These are phyloP conservation scores for Lomentospora prolificans DNA, from an alignment of 2,329 filamentous ascomycete species.

Conservation along the genomic window DNA sequence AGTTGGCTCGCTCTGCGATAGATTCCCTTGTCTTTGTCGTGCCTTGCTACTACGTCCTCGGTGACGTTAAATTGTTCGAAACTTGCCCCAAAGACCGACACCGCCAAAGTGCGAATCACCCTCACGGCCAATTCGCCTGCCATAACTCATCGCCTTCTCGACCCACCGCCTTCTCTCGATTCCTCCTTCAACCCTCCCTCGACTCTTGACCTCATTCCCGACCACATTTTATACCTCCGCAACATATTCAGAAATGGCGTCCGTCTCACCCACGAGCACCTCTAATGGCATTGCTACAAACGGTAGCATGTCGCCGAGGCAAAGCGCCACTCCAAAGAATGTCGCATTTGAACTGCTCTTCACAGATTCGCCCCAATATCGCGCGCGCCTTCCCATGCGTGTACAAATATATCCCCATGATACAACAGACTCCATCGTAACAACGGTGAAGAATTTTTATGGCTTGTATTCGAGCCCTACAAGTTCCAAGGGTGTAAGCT, in stretches of 20 bases:
- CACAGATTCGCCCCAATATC: conserved; percentile 55
- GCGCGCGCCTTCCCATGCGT: conserved; percentile 71
- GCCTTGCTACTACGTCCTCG: neutral
- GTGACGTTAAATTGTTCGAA: neutral
- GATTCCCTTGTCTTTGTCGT: neutral
- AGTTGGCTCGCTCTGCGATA: neutral
- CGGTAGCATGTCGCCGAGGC: conserved; percentile 13
- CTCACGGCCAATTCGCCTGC: conserved; percentile 4
- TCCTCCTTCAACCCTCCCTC: neutral
- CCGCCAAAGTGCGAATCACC: conserved; percentile 1
- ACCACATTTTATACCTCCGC: neutral
- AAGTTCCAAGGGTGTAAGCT: conserved; percentile 75
- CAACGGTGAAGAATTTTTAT: conserved; percentile 98
- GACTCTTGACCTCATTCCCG: neutral
- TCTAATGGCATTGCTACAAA: conserved; percentile 15
- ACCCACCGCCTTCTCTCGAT: neutral
- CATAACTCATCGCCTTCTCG: neutral
- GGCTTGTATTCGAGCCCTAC: conserved; percentile 72
- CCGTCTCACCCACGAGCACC: conserved; percentile 33
- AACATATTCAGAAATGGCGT: conserved; percentile 29
- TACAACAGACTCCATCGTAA: conserved; percentile 94
- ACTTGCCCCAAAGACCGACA: conserved; percentile 4
- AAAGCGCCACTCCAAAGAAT: conserved; percentile 51
- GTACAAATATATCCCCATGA: conserved; percentile 93
- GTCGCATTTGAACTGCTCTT: conserved; percentile 72